These are phyloP conservation scores for Colletotrichum trifolii DNA, from an alignment of 2,329 filamentous ascomycete species.

Conservation along the genomic window DNA sequence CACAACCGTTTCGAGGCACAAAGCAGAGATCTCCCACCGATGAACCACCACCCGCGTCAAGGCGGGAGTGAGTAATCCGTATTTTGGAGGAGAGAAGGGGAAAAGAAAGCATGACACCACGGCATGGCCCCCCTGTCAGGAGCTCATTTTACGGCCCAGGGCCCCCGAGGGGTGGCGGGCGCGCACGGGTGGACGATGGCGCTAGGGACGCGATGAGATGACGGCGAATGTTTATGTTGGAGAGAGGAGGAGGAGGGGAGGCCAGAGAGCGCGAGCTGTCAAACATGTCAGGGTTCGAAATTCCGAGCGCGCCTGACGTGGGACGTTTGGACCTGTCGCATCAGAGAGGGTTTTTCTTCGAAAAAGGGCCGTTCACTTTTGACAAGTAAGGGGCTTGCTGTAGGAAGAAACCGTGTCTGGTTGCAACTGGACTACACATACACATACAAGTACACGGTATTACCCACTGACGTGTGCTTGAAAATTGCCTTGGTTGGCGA, in stretches of 20 bases:
- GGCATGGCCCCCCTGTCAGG: constrained; percentile 23
- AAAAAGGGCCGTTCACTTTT: no score
- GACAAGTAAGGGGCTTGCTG: no score
- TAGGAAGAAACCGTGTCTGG: no score
- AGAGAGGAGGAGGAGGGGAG: neutral
- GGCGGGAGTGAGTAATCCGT: no score
- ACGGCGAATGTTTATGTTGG: neutral
- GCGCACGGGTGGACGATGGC: constrained; percentile 11
- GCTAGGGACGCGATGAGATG: neutral
- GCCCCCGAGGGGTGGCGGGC: constrained; percentile 11
- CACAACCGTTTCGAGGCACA: no score
- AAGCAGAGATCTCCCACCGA: neutral
- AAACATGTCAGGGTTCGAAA: constrained; percentile 9
- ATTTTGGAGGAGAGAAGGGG: neutral
- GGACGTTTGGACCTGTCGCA: neutral
- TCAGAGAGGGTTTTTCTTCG: no score
- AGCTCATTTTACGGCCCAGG: constrained; percentile 30
- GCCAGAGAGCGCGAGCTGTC: constrained; percentile 16
- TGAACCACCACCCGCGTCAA: neutral
- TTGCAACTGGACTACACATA: no score
- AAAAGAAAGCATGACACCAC: constrained; percentile 1
- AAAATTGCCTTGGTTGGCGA: constrained; percentile 10
- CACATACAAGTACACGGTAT: no score
- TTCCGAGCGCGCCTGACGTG: constrained; percentile 8
- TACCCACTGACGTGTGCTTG: constrained; percentile 8